Percentiles rank a stretch among this genome's conserved stretches.
Evolutionary conservation across 2,329 filamentous ascomycete species (phyloP).

Genomic region (Apiospora aurea): DNA sequence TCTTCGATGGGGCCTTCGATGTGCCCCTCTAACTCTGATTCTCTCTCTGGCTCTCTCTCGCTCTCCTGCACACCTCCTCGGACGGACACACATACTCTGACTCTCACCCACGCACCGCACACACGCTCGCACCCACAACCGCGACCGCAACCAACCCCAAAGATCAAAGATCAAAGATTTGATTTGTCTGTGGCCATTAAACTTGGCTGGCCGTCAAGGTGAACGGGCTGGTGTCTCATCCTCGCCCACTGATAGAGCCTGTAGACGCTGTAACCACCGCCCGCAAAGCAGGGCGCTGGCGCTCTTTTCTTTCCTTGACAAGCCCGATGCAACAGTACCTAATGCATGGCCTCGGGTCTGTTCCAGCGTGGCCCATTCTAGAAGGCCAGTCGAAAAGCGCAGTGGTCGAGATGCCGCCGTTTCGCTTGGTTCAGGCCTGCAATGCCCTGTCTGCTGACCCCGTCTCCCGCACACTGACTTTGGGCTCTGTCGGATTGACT

Average conservation of each 20-base stretch:
- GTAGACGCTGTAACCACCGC: conserved; percentile 10
- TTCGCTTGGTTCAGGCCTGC: not conserved
- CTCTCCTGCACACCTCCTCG: not conserved
- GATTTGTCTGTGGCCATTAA: conserved; percentile 22
- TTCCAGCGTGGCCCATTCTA: conserved; percentile 8
- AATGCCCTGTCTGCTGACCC: conserved; percentile 9
- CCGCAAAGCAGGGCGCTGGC: not conserved
- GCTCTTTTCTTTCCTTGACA: not conserved
- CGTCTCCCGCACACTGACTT: conserved; percentile 14
- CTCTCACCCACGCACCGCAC: not conserved
- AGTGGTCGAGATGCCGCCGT: not conserved
- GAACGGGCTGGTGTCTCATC: conserved; percentile 17
- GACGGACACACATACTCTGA: not conserved
- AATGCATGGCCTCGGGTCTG: not conserved
- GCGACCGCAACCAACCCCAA: not conserved
- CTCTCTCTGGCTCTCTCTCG: not conserved
- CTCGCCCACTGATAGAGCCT: conserved; percentile 8
- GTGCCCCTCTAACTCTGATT: not conserved
- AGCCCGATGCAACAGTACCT: not conserved
- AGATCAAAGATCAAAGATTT: conserved; percentile 14
- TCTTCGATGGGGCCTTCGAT: conserved; percentile 5
- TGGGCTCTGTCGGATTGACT: conserved; percentile 7
- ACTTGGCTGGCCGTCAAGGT: conserved; percentile 6
- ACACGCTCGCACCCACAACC: not conserved
- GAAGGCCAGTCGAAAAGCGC: not conserved